Evolutionary conservation across 768 basidiomycete species (phyloP).

Genomic region (Tricholomella constricta): DNA sequence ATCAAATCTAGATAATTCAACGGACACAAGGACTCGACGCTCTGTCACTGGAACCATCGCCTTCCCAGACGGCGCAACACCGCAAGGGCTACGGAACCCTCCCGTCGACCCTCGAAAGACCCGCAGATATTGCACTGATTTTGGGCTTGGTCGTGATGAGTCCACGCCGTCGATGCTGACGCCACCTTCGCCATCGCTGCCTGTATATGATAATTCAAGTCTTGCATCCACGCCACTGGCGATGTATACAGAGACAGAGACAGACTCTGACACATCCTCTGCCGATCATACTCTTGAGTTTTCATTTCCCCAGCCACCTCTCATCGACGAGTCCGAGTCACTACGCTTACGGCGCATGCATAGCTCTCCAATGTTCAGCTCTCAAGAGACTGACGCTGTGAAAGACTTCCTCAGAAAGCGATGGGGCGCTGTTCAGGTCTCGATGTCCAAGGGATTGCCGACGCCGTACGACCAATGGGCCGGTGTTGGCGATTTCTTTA

Average conservation of each 20-base stretch:
- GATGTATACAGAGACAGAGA: slow-evolving; percentile 30
- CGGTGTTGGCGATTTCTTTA: neutral
- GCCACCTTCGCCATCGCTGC: slow-evolving; percentile 9
- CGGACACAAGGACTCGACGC: neutral
- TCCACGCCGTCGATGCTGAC: slow-evolving; percentile 8
- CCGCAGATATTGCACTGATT: slow-evolving; percentile 33
- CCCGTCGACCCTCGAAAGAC: slow-evolving; percentile 30
- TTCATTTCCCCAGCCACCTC: slow-evolving; percentile 45
- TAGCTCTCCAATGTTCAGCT: slow-evolving; percentile 43
- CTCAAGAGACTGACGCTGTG: slow-evolving; percentile 27
- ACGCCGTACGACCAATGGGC: slow-evolving; percentile 1
- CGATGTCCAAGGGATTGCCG: neutral
- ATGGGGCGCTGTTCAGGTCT: slow-evolving; percentile 14
- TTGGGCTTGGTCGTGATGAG: slow-evolving; percentile 25
- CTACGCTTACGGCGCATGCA: slow-evolving; percentile 40
- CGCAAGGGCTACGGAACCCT: slow-evolving; percentile 15
- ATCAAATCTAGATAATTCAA: neutral
- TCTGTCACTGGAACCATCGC: neutral
- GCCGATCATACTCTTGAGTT: slow-evolving; percentile 38
- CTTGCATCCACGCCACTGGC: slow-evolving; percentile 30
- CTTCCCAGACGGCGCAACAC: neutral
- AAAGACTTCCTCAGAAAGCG: slow-evolving; percentile 24
- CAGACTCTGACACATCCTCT: slow-evolving; percentile 38
- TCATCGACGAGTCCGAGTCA: slow-evolving; percentile 39
- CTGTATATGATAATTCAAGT: slow-evolving; percentile 17